Conservation (phyloP, 1,139 yeast genomes). For the Debaryomyces nepalensis region DNA sequence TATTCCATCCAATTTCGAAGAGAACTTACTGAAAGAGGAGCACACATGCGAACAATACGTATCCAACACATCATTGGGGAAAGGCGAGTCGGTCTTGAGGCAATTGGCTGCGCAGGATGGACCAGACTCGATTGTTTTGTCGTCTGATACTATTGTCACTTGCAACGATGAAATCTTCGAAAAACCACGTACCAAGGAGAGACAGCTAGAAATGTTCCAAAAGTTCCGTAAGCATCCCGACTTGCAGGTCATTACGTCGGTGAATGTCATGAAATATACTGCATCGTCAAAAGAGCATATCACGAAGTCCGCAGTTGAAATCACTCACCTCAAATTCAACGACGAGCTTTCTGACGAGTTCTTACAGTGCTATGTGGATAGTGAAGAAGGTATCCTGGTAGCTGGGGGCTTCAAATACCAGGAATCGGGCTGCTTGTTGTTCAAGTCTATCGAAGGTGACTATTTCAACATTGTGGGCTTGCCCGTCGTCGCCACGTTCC, state of each 20-base stretch:
- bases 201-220: conserved; percentile 49
- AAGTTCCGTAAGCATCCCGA: conserved; percentile 51
- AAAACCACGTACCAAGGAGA: conserved; percentile 64
- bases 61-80: conserved; percentile 65
- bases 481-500: conserved; percentile 66
- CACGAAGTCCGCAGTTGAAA: conserved; percentile 20
- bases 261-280: conserved; percentile 54
- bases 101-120: conserved; percentile 24
- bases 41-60: conserved; percentile 67
- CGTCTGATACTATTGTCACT: conserved; percentile 90
- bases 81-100: conserved; percentile 57
- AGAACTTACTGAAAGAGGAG: conserved; percentile 63
- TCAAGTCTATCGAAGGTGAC: conserved; percentile 73
- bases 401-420: conserved; percentile 96
- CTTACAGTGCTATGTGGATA: conserved; percentile 61
- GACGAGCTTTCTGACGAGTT: conserved; percentile 52
- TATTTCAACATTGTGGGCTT: conserved; percentile 88
- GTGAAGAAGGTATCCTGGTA: conserved; percentile 77
- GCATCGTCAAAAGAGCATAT: conserved; percentile 21
- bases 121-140: conserved; percentile 46
- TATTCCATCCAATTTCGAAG: conserved; percentile 68
- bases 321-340: conserved; percentile 36
- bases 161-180: conserved; percentile 66
- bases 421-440: conserved; percentile 67
- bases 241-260: conserved; percentile 69